Evolutionary conservation across 805 yeast genomes (phyloP).

Genomic region (Ogataea pini): DNA sequence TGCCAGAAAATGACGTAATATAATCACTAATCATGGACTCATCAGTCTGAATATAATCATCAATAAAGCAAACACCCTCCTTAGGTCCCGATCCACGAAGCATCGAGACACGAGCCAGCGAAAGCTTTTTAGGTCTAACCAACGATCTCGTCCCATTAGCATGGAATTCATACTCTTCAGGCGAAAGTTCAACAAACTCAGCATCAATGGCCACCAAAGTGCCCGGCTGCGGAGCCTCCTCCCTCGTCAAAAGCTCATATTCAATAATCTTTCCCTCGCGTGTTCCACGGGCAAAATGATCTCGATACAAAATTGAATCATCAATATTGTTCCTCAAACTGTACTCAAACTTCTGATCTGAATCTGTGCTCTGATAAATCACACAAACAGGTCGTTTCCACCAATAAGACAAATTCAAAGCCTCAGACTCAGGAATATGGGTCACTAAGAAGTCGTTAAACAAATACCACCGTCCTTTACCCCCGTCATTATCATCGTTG

Average conservation of each 20-base stretch:
- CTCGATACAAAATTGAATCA: conserved; percentile 67
- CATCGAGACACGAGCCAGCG: conserved; percentile 88
- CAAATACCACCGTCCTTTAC: conserved; percentile 61
- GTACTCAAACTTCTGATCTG: conserved; percentile 43
- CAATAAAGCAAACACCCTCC: conserved; percentile 81
- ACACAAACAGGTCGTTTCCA: conserved; percentile 86
- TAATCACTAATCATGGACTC: conserved; percentile 72
- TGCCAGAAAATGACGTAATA: conserved; percentile 90
- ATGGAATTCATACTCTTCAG: conserved; percentile 76
- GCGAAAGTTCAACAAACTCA: conserved; percentile 82
- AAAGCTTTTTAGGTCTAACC: conserved; percentile 70
- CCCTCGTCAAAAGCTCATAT: conserved; percentile 63
- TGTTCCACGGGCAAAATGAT: conserved; percentile 69
- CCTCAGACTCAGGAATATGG: conserved; percentile 74
- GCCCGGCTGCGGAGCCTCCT: conserved; percentile 75
- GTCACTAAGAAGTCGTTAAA: conserved; percentile 91
- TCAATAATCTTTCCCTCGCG: conserved; percentile 60
- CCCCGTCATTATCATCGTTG: conserved; percentile 26
- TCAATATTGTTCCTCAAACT: conserved; percentile 59
- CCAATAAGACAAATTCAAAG: conserved; percentile 62
- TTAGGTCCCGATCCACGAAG: conserved; percentile 69
- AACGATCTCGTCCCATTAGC: conserved; percentile 69
- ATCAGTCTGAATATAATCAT: conserved; percentile 82
- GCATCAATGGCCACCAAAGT: conserved; percentile 92
- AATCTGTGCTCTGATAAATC: conserved; percentile 57